A percentile compares a stretch with the other conserved stretches of the same genome.
These are phyloP conservation scores for Xylariomycetidae sp. DNA, from an alignment of 2,329 filamentous ascomycete genomes.

Conservation along the genomic window DNA sequence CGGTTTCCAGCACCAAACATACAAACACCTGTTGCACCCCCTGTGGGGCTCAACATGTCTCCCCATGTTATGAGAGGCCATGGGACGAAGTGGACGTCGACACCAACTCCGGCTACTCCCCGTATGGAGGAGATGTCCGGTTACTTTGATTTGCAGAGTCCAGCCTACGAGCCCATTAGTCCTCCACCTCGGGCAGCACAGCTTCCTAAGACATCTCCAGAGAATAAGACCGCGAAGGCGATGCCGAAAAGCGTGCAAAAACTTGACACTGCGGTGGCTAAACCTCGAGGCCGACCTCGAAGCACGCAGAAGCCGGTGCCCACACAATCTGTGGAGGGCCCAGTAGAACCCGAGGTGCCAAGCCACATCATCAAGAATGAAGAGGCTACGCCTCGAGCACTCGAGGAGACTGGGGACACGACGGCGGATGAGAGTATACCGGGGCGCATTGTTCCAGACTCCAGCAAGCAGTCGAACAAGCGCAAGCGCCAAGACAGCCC, in stretches of 20 bases:
- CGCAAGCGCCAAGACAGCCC: slow-evolving; percentile 54
- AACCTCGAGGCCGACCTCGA: slow-evolving; percentile 30
- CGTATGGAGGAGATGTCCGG: slow-evolving; percentile 23
- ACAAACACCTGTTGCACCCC: slow-evolving; percentile 10
- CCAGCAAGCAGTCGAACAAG: slow-evolving; percentile 38
- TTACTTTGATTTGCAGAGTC: slow-evolving; percentile 42
- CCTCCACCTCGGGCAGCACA: slow-evolving; percentile 41
- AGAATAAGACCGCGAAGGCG: slow-evolving; percentile 30
- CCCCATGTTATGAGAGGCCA: slow-evolving; percentile 29
- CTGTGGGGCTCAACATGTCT: slow-evolving; percentile 13
- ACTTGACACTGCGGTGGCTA: slow-evolving; percentile 15
- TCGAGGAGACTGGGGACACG: slow-evolving; percentile 53
- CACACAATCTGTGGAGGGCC: slow-evolving; percentile 41
- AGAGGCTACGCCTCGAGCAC: slow-evolving; percentile 47
- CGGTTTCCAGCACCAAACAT: slow-evolving; percentile 17
- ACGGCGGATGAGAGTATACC: slow-evolving; percentile 49
- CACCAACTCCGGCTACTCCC: slow-evolving; percentile 56
- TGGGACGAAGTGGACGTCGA: slow-evolving; percentile 57
- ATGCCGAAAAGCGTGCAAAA: slow-evolving; percentile 25
- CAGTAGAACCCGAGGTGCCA: slow-evolving; percentile 36
- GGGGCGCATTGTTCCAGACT: slow-evolving; percentile 33
- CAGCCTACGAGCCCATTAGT: slow-evolving; percentile 55
- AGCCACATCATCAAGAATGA: slow-evolving; percentile 54
- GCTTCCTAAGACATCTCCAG: slow-evolving; percentile 29
- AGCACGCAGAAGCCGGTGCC: slow-evolving; percentile 27